Conservation (phyloP, 2,329 filamentous ascomycete species). For the Exophiala calicioides region DNA sequence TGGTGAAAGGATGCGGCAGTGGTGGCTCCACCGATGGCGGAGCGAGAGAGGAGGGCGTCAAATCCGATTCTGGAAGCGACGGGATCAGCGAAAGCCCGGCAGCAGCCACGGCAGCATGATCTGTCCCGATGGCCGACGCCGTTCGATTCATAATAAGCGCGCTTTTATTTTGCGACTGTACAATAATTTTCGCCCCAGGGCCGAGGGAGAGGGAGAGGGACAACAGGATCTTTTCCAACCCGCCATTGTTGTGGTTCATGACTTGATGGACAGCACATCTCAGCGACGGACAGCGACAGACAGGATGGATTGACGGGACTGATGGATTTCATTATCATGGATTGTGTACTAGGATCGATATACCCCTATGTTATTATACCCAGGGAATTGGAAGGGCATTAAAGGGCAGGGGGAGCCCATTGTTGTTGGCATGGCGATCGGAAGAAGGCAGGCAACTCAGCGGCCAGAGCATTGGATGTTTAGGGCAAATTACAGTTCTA, state of each 20-base stretch:
- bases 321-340: slow-evolving; percentile 15
- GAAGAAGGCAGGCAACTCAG: slow-evolving; percentile 17
- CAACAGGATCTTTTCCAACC: neutral
- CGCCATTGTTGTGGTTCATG: slow-evolving; percentile 11
- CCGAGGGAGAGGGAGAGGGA: neutral
- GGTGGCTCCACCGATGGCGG: slow-evolving; percentile 14
- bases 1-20: slow-evolving; percentile 67
- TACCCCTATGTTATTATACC: slow-evolving; percentile 25
- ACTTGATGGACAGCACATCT: slow-evolving; percentile 25
- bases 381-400: slow-evolving; percentile 18
- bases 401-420: slow-evolving; percentile 4
- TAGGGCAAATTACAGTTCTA: slow-evolving; percentile 11
- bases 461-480: slow-evolving; percentile 12
- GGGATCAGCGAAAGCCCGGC: slow-evolving; percentile 21
- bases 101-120: slow-evolving; percentile 23
- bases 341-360: slow-evolving; percentile 9
- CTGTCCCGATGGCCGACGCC: no score
- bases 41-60: slow-evolving; percentile 24
- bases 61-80: slow-evolving; percentile 31
- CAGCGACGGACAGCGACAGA: slow-evolving; percentile 14
- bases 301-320: slow-evolving; percentile 9
- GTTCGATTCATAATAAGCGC: no score
- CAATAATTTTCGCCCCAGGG: slow-evolving; percentile 12
- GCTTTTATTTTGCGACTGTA: slow-evolving; percentile 17
- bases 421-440: slow-evolving; percentile 13